A percentile compares a stretch with the other conserved stretches of the same genome.
Evolutionary conservation across 2,329 filamentous ascomycete species (phyloP).

Genomic region (Hortaea sp.): DNA sequence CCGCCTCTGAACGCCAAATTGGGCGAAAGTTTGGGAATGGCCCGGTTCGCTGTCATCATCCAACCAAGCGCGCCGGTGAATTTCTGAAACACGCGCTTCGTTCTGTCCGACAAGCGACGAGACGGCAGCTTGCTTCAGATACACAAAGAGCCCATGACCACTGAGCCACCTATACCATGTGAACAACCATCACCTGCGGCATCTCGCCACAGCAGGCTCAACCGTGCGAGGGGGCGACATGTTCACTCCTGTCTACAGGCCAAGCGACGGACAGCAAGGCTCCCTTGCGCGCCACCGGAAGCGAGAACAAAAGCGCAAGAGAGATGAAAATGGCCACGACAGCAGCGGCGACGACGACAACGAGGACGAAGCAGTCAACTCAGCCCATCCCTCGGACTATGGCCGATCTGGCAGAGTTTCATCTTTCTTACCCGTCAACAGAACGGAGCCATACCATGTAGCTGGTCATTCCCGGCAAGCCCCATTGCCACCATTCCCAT

Average conservation of each 20-base stretch:
- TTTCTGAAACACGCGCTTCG: too few relatives aligned
- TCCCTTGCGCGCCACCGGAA: conserved; percentile 17
- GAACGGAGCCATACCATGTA: conserved; percentile 26
- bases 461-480: conserved; percentile 32
- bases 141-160: too few relatives aligned
- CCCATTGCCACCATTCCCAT: conserved; percentile 31
- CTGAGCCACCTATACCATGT: too few relatives aligned
- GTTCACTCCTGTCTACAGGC: conserved; percentile 21
- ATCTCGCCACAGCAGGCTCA: too few relatives aligned
- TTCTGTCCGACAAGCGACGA: too few relatives aligned
- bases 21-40: too few relatives aligned
- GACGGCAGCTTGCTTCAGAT: too few relatives aligned
- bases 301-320: conserved; percentile 19
- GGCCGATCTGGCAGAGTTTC: not conserved
- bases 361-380: not conserved
- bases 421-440: conserved; percentile 15
- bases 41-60: too few relatives aligned
- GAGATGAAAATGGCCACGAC: conserved; percentile 6
- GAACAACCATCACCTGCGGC: too few relatives aligned
- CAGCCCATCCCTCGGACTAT: not conserved
- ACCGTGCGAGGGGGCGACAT: conserved; percentile 4
- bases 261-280: conserved; percentile 11
- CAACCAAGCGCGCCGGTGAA: too few relatives aligned
- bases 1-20: too few relatives aligned
- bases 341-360: conserved; percentile 8